These are phyloP conservation scores for Cyclotella atomus DNA, from an alignment of 108 stramenopile genomes.

Conservation along the genomic window DNA sequence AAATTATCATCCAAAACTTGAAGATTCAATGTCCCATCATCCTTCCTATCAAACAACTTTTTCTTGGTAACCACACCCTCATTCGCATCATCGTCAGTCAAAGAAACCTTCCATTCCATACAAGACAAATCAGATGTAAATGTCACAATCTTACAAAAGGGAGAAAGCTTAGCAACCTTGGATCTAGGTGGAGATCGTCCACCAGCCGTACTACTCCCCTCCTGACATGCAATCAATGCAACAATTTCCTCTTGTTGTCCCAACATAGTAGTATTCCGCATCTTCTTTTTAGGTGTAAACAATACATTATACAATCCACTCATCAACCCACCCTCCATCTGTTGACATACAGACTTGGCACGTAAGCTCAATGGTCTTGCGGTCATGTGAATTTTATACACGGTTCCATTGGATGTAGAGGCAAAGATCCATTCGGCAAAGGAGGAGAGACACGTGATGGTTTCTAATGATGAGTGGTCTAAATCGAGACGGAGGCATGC, in stretches of 20 bases:
- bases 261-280: too few species aligned
- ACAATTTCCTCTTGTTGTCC: conserved; percentile 9
- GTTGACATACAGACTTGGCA: conserved; percentile 24
- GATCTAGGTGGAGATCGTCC: not conserved
- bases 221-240: conserved; percentile 10
- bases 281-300: conserved; percentile 25
- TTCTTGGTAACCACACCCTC: not conserved
- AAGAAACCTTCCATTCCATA: conserved; percentile 17
- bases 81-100: not conserved
- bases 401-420: conserved; percentile 6
- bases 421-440: conserved; percentile 4
- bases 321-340: conserved; percentile 9
- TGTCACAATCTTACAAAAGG: not conserved
- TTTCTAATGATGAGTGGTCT: conserved; percentile 12
- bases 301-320: conserved; percentile 31
- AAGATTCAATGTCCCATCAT: conserved; percentile 16
- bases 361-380: conserved; percentile 23
- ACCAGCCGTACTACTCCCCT: not conserved
- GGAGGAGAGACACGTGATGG: conserved; percentile 5
- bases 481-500: conserved; percentile 19
- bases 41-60: not conserved
- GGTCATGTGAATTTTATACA: conserved; percentile 33
- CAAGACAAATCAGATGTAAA: not conserved
- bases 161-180: not conserved
- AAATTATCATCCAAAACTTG: not conserved